Conservation (phyloP, 257 asterid genomes). For the Verbascum thapsus region DNA sequence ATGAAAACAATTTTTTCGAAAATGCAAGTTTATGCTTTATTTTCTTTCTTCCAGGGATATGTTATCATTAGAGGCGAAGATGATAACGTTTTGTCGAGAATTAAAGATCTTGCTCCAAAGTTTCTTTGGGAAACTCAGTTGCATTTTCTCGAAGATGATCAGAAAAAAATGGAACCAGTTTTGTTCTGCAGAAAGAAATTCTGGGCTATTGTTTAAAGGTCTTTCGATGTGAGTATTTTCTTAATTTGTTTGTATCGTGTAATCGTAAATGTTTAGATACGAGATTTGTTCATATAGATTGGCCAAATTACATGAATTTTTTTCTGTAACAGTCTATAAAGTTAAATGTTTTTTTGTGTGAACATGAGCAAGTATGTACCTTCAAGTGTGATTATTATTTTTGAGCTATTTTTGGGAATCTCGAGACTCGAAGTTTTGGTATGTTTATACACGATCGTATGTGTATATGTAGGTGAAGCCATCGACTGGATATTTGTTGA, state of each 20-base stretch:
- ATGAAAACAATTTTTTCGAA: too few species aligned
- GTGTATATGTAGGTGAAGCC: too few species aligned
- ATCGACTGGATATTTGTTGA: too few species aligned
- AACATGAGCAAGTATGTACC: too few species aligned
- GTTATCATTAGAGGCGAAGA: conserved; percentile 79
- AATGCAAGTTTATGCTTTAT: too few species aligned
- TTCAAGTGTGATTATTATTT: too few species aligned
- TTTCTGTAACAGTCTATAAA: background rate
- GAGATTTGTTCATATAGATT: conserved; percentile 9
- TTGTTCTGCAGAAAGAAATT: conserved; percentile 79
- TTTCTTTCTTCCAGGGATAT: conserved; percentile 53
- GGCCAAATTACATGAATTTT: conserved; percentile 1
- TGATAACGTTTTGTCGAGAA: conserved; percentile 46
- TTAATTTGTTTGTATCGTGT: conserved; percentile 26
- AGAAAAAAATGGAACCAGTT: conserved; percentile 55
- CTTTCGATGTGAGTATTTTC: conserved; percentile 27
- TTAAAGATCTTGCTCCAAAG: conserved; percentile 64
- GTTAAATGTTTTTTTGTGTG: too few species aligned
- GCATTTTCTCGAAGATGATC: conserved; percentile 65
- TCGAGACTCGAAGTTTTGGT: too few species aligned
- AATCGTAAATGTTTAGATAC: conserved; percentile 33
- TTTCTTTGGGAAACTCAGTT: conserved; percentile 79
- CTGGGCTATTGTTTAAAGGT: conserved; percentile 68
- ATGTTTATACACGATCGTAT: too few species aligned
- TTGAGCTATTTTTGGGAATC: too few species aligned